phyloP scores from a whole-genome alignment of 1,139 yeast species.

The Nadsonia commutata region DNA sequence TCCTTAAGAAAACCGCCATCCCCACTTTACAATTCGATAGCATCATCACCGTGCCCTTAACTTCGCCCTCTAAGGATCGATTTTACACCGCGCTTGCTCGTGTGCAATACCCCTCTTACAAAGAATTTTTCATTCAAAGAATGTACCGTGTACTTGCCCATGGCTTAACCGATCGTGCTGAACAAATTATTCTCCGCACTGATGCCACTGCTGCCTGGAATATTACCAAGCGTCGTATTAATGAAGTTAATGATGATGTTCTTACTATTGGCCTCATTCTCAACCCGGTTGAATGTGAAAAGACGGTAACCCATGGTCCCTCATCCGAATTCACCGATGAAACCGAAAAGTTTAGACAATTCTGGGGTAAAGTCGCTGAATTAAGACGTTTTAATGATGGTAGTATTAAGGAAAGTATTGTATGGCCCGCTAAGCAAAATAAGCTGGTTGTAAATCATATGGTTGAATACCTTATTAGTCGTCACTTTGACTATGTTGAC shows the following conservation, averaged over 20 bases:
- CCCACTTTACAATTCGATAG: conserved; percentile 55
- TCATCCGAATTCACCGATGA: conserved; percentile 40
- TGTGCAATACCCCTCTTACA: conserved; percentile 57
- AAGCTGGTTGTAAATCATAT: conserved; percentile 55
- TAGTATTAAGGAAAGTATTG: conserved; percentile 72
- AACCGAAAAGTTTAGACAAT: conserved; percentile 51
- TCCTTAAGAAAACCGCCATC: conserved; percentile 44
- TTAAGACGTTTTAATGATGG: conserved; percentile 82
- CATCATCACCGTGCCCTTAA: conserved; percentile 32
- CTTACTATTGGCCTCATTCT: conserved; percentile 45
- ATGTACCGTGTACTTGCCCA: conserved; percentile 41
- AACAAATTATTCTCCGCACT: conserved; percentile 7
- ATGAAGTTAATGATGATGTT: conserved; percentile 20
- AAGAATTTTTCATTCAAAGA: conserved; percentile 47
- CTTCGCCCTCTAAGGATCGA: conserved; percentile 2
- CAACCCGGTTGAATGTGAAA: conserved; percentile 65
- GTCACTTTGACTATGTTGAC: conserved; percentile 38
- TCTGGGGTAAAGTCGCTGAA: conserved; percentile 84
- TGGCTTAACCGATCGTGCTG: conserved; percentile 42
- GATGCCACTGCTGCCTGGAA: conserved; percentile 23
- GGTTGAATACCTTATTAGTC: conserved; percentile 43
- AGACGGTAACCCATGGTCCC: conserved; percentile 78
- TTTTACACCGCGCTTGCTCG: conserved; percentile 49
- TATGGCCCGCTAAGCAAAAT: conserved; percentile 51
- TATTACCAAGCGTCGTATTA: conserved; percentile 39